These are phyloP conservation scores for Priceomyces fermenticarens DNA, from an alignment of 805 yeast species.

Conservation along the genomic window DNA sequence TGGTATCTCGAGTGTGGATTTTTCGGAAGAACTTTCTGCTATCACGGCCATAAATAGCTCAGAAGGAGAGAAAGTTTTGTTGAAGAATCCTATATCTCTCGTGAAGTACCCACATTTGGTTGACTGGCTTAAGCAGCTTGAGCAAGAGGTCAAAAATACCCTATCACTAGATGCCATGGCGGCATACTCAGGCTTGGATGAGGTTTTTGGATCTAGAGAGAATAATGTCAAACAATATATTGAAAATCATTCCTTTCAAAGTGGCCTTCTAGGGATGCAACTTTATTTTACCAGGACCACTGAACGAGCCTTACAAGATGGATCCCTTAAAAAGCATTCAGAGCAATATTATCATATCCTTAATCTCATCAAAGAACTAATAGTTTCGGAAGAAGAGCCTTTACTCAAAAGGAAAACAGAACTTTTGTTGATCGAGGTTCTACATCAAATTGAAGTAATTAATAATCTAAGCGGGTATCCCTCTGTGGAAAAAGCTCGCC, in stretches of 20 bases:
- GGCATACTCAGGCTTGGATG: conserved; percentile 15
- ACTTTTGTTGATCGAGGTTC: conserved; percentile 60
- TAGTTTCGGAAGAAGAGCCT: conserved; percentile 17
- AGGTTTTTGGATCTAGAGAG: conserved; percentile 1
- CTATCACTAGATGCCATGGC: conserved; percentile 32
- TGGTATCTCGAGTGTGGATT: conserved; percentile 50
- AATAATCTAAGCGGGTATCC: conserved; percentile 10
- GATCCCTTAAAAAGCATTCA: conserved; percentile 3
- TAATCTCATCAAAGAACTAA: conserved; percentile 23
- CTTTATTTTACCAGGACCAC: conserved; percentile 49
- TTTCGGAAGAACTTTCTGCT: conserved; percentile 25
- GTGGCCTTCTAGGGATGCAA: conserved; percentile 52
- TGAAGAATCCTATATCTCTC: conserved; percentile 44
- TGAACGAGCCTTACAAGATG: conserved; percentile 24
- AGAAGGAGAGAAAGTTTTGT: conserved; percentile 57
- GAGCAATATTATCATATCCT: conserved; percentile 9
- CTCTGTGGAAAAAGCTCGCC: conserved; percentile 11
- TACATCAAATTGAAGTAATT: conserved; percentile 54
- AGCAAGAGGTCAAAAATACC: conserved; percentile 48
- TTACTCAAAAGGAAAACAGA: conserved; percentile 48
- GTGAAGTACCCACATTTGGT: conserved; percentile 41
- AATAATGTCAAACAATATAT: conserved; percentile 27
- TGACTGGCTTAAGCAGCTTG: conserved; percentile 65
- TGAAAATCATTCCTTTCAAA: conserved; percentile 51
- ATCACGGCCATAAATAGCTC: conserved; percentile 55